Conservation (phyloP, 257 asterid species). For the Prunella vulgaris region DNA sequence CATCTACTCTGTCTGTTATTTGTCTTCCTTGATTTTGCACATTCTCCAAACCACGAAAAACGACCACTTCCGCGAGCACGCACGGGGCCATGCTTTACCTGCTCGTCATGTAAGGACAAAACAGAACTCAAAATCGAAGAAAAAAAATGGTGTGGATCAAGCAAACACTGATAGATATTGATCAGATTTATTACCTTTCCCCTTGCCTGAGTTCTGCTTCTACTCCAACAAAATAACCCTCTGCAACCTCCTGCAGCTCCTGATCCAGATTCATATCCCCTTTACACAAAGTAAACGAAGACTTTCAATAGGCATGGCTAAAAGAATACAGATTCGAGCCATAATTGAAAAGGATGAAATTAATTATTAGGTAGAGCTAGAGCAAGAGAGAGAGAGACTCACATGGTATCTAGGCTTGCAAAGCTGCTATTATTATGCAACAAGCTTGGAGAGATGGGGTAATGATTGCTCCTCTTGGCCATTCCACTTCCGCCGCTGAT, state of each 20-base stretch:
- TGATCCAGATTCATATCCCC: slow-evolving; percentile 92
- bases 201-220: slow-evolving; percentile 42
- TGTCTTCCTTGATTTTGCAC: slow-evolving; percentile 54
- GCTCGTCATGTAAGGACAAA: slow-evolving; percentile 24
- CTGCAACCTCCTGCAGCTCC: slow-evolving; percentile 84
- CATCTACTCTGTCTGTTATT: slow-evolving; percentile 42
- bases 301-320: not conserved
- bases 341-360: not conserved
- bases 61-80: slow-evolving; percentile 44
- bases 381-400: slow-evolving; percentile 35
- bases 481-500: slow-evolving; percentile 45
- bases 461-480: slow-evolving; percentile 39
- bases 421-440: slow-evolving; percentile 66
- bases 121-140: not conserved
- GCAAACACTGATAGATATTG: not conserved
- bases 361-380: not conserved
- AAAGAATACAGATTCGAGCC: not conserved
- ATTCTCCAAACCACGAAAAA: slow-evolving; percentile 74
- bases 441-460: slow-evolving; percentile 83
- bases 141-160: not conserved
- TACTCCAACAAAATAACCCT: slow-evolving; percentile 82
- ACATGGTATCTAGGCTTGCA: slow-evolving; percentile 59
- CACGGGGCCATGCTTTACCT: slow-evolving; percentile 54
- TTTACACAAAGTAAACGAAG: slow-evolving; percentile 23
- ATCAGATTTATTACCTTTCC: slow-evolving; percentile 35